Conservation (phyloP, 2,329 filamentous ascomycete species). For the Didymellaceae sp. region DNA sequence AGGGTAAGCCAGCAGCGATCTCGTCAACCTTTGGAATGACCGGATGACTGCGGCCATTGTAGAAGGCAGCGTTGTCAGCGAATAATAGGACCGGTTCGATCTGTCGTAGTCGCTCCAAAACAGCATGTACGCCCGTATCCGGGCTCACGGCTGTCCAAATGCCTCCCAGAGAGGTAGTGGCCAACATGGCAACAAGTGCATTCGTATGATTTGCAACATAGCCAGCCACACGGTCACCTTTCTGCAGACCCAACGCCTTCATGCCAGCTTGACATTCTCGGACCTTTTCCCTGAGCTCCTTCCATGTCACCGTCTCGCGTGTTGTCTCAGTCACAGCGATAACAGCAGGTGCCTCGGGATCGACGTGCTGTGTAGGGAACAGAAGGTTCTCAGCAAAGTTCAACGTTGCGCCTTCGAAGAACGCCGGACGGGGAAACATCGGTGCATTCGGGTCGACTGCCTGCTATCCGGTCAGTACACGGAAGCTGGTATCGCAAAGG, state of each 20-base stretch:
- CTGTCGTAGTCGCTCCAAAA: slow-evolving; percentile 84
- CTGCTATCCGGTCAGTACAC: slow-evolving; percentile 52
- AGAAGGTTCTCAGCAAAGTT: slow-evolving; percentile 97
- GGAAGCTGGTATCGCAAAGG: neutral
- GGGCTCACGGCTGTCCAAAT: slow-evolving; percentile 94
- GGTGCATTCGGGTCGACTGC: slow-evolving; percentile 70
- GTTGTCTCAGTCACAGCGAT: slow-evolving; percentile 81
- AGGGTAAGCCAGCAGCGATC: slow-evolving; percentile 71
- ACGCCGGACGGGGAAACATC: slow-evolving; percentile 87
- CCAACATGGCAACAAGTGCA: slow-evolving; percentile 86
- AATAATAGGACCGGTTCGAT: slow-evolving; percentile 85
- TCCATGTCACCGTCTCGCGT: slow-evolving; percentile 75
- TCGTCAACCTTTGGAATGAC: slow-evolving; percentile 79
- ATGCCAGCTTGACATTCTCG: slow-evolving; percentile 75
- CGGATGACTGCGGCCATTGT: slow-evolving; percentile 91
- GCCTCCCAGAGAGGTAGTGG: slow-evolving; percentile 79
- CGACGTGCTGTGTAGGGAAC: slow-evolving; percentile 68
- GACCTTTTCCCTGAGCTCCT: slow-evolving; percentile 78
- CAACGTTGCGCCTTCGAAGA: slow-evolving; percentile 78
- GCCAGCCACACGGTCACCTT: slow-evolving; percentile 68
- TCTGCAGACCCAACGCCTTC: slow-evolving; percentile 67
- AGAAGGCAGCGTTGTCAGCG: slow-evolving; percentile 84
- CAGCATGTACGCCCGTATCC: slow-evolving; percentile 89
- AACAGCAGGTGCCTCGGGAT: slow-evolving; percentile 70
- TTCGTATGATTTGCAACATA: slow-evolving; percentile 92